phyloP scores from a whole-genome alignment of 164 flowering plant genomes.

The Macadamia integrifolia region DNA sequence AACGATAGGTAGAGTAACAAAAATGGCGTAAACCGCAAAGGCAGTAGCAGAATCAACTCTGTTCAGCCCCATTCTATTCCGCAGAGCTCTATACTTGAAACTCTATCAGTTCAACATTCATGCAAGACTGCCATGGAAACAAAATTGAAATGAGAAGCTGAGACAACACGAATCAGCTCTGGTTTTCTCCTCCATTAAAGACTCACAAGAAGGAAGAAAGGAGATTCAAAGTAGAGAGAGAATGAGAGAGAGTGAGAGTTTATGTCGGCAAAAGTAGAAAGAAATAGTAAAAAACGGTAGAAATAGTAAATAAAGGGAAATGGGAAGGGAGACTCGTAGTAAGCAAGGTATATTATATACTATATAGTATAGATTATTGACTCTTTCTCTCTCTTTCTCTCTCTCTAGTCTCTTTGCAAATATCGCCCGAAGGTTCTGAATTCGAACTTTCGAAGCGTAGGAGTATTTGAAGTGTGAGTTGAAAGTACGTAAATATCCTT shows the following conservation, averaged over 20 bases:
- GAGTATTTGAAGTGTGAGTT: neutral
- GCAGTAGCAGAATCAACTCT: neutral
- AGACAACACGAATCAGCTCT: neutral
- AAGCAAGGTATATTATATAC: neutral
- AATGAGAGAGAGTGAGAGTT: neutral
- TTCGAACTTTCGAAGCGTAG: neutral
- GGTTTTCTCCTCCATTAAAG: neutral
- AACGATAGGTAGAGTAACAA: neutral
- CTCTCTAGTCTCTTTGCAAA: neutral
- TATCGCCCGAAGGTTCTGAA: too few relatives aligned
- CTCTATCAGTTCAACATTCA: neutral
- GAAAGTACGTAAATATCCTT: neutral
- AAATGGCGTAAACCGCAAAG: neutral
- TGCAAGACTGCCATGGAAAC: neutral
- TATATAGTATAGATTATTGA: too few relatives aligned
- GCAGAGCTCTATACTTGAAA: neutral
- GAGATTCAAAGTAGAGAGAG: neutral
- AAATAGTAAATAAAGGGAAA: neutral
- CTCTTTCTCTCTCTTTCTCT: neutral
- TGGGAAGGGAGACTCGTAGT: neutral
- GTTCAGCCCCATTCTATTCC: neutral
- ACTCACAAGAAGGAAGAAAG: neutral
- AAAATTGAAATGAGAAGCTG: neutral
- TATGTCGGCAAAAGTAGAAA: constrained; percentile 7
- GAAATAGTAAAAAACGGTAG: neutral